Base-by-base conservation (phyloP, 306 rosid genomes). In the Psophocarpus tetragonolobus region DNA sequence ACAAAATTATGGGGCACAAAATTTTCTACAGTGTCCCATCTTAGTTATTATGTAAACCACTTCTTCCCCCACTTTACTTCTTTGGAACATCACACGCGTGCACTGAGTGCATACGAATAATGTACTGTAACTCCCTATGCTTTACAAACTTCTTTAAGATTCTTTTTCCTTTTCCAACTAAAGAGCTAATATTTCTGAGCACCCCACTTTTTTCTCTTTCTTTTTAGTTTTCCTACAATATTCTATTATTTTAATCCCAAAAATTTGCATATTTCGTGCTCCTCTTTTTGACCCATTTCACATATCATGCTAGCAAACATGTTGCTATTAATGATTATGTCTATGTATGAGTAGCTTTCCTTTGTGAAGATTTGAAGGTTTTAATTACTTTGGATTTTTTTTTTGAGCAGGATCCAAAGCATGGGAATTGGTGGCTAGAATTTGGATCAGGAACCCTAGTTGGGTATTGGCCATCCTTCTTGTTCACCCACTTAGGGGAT, bases 361-460 rank as follows among this genome's bases (percentile, higher is more conserved):
- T 76, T 76, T 64, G 73, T 50, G 39, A 35, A n/a, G n/a, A n/a
- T n/a, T 74, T 62, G 72, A 64, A 32, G 50, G 24, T 33, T 45
- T 29, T 11, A 0, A 36, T 29, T 50, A 1, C 7, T 32, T 63
- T 61, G 2, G 2, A 2, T 75, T 44, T 1, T 14, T 29, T 45
- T 44, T 21, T 23, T 32, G 41, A 68, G 72, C 39, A 92, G 96
- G 97, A 92, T 87, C 96, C 97, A 12, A 90, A 89, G 81, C 93
- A 88, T 61, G 97, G 96, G 44, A 84, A 92, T 45, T 92, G 97
- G 97, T 92, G 97, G 97, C 86, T 92, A 17, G 89, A 91, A 75
- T 90, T 88, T 48, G 96, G 93, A 74, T 75, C 87, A 3, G 93
- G 92, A 0, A 58, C 78, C 18, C 80, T 90, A 47, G 91, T 92